Percentiles rank a stretch among this genome's conserved stretches.
Conservation (phyloP, 495 filamentous ascomycete genomes). For the Filosporella fistucella region DNA sequence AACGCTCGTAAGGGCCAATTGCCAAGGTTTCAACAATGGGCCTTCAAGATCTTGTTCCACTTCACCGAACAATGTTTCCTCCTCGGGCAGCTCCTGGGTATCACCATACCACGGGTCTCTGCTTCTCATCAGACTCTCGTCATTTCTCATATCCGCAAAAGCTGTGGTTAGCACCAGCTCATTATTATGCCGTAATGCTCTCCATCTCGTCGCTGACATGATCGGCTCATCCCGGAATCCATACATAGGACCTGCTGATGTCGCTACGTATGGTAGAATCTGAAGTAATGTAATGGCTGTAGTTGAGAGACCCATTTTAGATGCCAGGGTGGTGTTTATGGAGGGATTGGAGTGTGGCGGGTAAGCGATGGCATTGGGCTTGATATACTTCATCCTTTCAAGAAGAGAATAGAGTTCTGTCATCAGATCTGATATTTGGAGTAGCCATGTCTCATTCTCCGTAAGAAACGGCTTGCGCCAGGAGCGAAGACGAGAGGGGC, state of each 20-base stretch:
- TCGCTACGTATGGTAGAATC: slow-evolving; percentile 2
- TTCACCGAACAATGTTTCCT: not conserved
- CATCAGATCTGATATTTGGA: not conserved
- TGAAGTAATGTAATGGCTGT: slow-evolving; percentile 1
- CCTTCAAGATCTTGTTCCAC: too few relatives aligned
- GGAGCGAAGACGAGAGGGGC: too few relatives aligned
- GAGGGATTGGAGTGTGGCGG: not conserved
- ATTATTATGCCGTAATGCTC: too few relatives aligned
- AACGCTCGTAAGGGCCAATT: too few relatives aligned
- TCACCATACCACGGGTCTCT: not conserved
- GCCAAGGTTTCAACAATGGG: too few relatives aligned
- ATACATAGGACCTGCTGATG: not conserved
- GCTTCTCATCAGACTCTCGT: not conserved
- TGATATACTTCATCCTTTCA: slow-evolving; percentile 3
- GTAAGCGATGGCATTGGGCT: not conserved
- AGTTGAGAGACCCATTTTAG: not conserved
- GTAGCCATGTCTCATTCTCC: too few relatives aligned
- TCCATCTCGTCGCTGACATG: too few relatives aligned
- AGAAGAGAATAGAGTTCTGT: slow-evolving; percentile 6
- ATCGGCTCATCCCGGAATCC: too few relatives aligned
- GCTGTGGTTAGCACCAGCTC: not conserved
- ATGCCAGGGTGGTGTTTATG: slow-evolving; percentile 4
- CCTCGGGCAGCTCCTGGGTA: not conserved
- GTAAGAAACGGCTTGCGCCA: too few relatives aligned
- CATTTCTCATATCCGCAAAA: not conserved